Base-by-base conservation (phyloP, 352 stramenopile genomes). In the Pythium aquatile region DNA sequence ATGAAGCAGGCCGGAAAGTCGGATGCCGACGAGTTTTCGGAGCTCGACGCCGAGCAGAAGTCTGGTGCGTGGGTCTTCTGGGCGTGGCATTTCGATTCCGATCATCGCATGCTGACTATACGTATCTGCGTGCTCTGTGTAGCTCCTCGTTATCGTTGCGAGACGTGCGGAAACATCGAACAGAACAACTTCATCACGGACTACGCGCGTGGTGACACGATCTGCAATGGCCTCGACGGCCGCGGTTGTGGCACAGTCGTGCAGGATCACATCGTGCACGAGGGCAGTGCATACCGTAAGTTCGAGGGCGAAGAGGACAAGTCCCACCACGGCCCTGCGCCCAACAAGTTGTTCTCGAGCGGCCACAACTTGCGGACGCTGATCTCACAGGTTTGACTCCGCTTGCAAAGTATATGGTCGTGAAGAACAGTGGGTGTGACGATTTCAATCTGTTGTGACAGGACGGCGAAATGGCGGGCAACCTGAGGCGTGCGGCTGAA, bases 221-320 rank as follows among this genome's bases (percentile, higher is more conserved):
- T 96, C 58, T 96, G 87, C 70, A 96, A 91, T 67, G 87, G 87
- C 8, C 57, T 90, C 32, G 87, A 96, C 59, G 87, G 94, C 40
- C 94, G 87, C 47, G 82, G 83, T 46, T 99, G 95, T 67, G 95
- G 96, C 17, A 98, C 88, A 0, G 94, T 99, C 30, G 93, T 97
- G 28, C 88, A 96, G 63, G 95, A 98, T 72, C 94, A 96, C 58
- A 94, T 98, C 35, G 96, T 98, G 73, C 94, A 98, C 68, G 96
- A 99, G 86, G 95, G 96, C 58, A 96, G 87, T 28, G 88, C 93
- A 57, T 98, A 96, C 78, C 86, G 96, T 42, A 98, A 99, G 73
- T 99, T 99, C 79, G 93, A 98, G 77, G 96, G 93, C 46, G 94
- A 99, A 80, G 92, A 97, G 46, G 95, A 99, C 78, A 97, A 97